phyloP scores from a whole-genome alignment of 2,329 filamentous ascomycete genomes.

The Colletotrichum tropicicola region DNA sequence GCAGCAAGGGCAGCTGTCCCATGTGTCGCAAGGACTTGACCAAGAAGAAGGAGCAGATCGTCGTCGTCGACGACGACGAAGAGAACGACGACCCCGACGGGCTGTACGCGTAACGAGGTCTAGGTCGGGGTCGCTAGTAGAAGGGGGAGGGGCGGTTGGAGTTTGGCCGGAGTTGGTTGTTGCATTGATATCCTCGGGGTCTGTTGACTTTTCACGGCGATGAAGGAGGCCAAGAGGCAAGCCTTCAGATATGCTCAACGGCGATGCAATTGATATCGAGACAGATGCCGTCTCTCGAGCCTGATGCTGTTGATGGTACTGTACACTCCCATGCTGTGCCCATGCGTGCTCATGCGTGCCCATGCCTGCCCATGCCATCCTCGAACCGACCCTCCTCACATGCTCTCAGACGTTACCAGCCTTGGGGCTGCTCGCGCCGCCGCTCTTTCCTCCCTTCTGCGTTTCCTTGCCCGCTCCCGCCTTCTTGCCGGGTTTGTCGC shows the following conservation, averaged over 20 bases:
- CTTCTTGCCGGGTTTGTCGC: conserved; percentile 44
- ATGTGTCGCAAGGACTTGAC: conserved; percentile 69
- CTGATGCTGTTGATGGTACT: background rate
- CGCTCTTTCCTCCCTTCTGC: conserved; percentile 45
- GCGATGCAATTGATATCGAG: background rate
- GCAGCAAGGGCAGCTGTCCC: conserved; percentile 71
- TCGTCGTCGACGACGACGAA: conserved; percentile 56
- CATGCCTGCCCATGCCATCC: background rate
- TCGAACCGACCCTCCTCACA: background rate
- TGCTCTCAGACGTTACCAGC: conserved; percentile 31
- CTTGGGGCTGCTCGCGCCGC: conserved; percentile 41
- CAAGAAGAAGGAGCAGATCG: conserved; percentile 59
- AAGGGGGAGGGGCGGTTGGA: background rate
- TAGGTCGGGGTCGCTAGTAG: background rate
- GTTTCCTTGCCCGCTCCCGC: conserved; percentile 43
- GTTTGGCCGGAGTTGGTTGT: conserved; percentile 17
- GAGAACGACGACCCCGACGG: conserved; percentile 61
- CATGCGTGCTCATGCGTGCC: background rate
- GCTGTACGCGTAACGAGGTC: conserved; percentile 48
- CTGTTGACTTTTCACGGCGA: background rate
- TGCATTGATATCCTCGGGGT: conserved; percentile 19
- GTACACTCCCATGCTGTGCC: background rate
- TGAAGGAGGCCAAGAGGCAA: background rate
- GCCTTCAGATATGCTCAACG: background rate
- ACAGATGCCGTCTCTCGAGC: background rate